phyloP scores from a whole-genome alignment of 1,284 basidiomycete species.

The Rhodotorula sp. region DNA sequence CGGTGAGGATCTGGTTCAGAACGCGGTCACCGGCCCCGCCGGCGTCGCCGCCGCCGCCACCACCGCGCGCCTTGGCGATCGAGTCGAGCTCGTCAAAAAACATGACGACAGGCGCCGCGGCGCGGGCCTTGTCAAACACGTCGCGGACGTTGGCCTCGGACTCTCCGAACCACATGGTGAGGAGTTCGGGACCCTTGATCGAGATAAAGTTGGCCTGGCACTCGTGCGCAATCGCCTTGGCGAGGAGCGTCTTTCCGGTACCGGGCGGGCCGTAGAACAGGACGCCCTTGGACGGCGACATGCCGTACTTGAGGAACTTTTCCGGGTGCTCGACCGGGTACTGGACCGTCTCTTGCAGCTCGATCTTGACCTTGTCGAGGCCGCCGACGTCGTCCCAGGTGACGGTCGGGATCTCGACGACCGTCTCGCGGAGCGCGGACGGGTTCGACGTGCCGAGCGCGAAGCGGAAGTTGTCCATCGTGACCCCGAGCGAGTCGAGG shows the following conservation, averaged over 20 bases:
- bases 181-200: slow-evolving; percentile 62
- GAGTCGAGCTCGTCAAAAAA: slow-evolving; percentile 99
- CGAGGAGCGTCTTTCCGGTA: slow-evolving; percentile 92
- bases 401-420: slow-evolving; percentile 91
- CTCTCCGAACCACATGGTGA: slow-evolving; percentile 99
- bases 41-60: slow-evolving; percentile 68
- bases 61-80: slow-evolving; percentile 92
- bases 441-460: slow-evolving; percentile 91
- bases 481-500: slow-evolving; percentile 89
- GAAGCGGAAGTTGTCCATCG: slow-evolving; percentile 98
- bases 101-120: slow-evolving; percentile 98
- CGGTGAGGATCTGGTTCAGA: slow-evolving; percentile 58
- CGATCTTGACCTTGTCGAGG: slow-evolving; percentile 98
- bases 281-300: slow-evolving; percentile 98
- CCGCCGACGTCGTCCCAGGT: slow-evolving; percentile 99
- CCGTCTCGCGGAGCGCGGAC: slow-evolving; percentile 93
- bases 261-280: slow-evolving; percentile 96
- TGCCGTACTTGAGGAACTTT: slow-evolving; percentile 99
- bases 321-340: slow-evolving; percentile 99
- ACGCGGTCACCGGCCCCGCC: slow-evolving; percentile 88
- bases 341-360: slow-evolving; percentile 98
- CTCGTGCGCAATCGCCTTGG: slow-evolving; percentile 98
- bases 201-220: slow-evolving; percentile 98
- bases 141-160: slow-evolving; percentile 99
- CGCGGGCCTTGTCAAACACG: slow-evolving; percentile 98